Evolutionary conservation across 2,329 filamentous ascomycete genomes (phyloP).

Genomic region (Diaporthe sp.): DNA sequence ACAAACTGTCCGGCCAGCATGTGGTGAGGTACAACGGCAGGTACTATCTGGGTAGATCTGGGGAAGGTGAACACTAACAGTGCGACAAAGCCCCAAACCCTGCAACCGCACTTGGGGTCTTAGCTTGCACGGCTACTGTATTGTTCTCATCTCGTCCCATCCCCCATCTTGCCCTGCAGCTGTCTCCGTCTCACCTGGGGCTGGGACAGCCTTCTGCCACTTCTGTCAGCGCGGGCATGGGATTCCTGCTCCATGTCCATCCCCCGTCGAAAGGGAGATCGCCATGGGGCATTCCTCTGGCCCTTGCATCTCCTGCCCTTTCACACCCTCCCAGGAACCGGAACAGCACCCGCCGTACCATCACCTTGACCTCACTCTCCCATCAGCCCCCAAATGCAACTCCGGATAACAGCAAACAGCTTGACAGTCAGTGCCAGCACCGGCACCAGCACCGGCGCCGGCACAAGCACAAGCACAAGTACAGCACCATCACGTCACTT

Average conservation of each 20-base stretch:
- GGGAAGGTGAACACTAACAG: constrained; percentile 16
- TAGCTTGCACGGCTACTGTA: no score
- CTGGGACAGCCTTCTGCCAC: constrained; percentile 2
- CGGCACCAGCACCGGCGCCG: no score
- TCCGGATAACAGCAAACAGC: background rate
- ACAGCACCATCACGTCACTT: background rate
- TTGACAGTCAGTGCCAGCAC: no score
- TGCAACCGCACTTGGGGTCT: background rate
- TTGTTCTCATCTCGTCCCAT: background rate
- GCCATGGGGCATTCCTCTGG: background rate
- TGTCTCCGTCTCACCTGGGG: background rate
- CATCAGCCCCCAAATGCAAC: background rate
- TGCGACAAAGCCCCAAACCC: background rate
- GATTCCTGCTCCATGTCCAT: background rate
- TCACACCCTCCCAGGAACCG: background rate
- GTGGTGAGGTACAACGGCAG: background rate
- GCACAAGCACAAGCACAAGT: no score
- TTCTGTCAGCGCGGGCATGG: background rate
- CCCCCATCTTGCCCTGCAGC: background rate
- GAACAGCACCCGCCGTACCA: background rate
- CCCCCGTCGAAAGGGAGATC: no score
- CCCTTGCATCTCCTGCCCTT: background rate
- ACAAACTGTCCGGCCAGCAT: constrained; percentile 12
- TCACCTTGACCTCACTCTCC: background rate
- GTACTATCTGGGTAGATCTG: background rate